Evolutionary conservation across 352 stramenopile genomes (phyloP).

Genomic region (Globisporangium ultimum): DNA sequence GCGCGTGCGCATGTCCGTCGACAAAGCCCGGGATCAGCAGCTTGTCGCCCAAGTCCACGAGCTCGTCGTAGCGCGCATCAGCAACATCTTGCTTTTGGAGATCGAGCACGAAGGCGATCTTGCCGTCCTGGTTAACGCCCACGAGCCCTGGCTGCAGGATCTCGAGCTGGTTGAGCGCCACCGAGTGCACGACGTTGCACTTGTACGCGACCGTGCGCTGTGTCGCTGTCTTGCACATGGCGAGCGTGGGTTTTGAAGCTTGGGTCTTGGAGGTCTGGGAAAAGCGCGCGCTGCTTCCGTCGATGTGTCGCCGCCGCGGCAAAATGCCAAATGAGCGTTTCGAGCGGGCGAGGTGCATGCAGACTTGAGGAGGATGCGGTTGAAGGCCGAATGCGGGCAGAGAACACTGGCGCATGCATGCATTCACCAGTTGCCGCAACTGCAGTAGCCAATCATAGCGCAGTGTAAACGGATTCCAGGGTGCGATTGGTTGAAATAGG

Average conservation of each 20-base stretch:
- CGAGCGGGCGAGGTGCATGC: not conserved
- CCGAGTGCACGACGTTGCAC: conserved; percentile 71
- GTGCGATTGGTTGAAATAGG: not conserved
- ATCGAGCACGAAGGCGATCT: conserved; percentile 48
- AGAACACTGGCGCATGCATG: not conserved
- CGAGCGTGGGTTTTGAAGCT: not conserved
- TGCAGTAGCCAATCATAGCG: not conserved
- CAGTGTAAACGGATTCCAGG: not conserved
- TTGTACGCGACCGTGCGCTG: conserved; percentile 62
- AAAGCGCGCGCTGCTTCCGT: not conserved
- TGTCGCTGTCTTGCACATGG: conserved; percentile 11
- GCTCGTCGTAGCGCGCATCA: conserved; percentile 30
- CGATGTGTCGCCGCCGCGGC: conserved; percentile 5
- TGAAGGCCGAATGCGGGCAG: not conserved
- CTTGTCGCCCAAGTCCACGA: conserved; percentile 66
- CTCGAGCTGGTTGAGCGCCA: conserved; percentile 53
- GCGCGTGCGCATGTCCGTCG: conserved; percentile 92
- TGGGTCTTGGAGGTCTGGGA: not conserved
- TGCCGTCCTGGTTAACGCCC: conserved; percentile 41
- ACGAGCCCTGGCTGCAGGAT: conserved; percentile 65
- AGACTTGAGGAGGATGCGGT: not conserved
- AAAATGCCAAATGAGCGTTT: conserved; percentile 17
- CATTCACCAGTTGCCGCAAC: not conserved
- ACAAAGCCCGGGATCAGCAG: conserved; percentile 93
- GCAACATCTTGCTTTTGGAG: conserved; percentile 19